phyloP scores from a whole-genome alignment of 176 grass and related monocot genomes.

The Lolium rigidum region DNA sequence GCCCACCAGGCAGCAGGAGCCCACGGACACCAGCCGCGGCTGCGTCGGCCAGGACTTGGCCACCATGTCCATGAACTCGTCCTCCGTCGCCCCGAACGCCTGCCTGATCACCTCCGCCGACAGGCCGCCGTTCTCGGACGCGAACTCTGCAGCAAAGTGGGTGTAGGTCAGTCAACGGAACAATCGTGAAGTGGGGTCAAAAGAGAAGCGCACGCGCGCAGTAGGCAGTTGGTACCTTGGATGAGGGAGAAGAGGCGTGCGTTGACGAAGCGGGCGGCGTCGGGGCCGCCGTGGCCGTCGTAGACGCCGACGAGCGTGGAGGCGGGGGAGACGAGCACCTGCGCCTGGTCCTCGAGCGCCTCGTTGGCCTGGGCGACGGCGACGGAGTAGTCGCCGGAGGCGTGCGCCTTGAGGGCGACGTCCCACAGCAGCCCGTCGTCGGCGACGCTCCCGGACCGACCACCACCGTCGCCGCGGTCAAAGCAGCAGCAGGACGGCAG shows the following conservation, averaged over 20 bases:
- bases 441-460: slow-evolving; percentile 4
- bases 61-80: slow-evolving; percentile 59
- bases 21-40: slow-evolving; percentile 55
- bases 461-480: background rate
- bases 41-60: slow-evolving; percentile 39
- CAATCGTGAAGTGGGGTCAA: background rate
- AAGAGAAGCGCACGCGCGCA: background rate
- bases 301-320: slow-evolving; percentile 68
- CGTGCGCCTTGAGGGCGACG: slow-evolving; percentile 76
- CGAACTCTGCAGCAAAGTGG: slow-evolving; percentile 11
- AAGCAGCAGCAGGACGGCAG: slow-evolving; percentile 35
- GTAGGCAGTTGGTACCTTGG: slow-evolving; percentile 33
- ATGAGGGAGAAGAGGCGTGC: slow-evolving; percentile 83
- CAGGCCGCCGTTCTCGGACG: slow-evolving; percentile 23
- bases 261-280: slow-evolving; percentile 81
- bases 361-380: slow-evolving; percentile 63
- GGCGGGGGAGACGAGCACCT: slow-evolving; percentile 49
- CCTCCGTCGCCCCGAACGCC: slow-evolving; percentile 64
- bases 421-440: slow-evolving; percentile 67
- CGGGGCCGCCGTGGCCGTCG: slow-evolving; percentile 66
- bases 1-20: slow-evolving; percentile 69
- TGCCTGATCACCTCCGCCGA: slow-evolving; percentile 53
- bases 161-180: background rate
- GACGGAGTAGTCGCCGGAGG: slow-evolving; percentile 74
- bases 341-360: slow-evolving; percentile 63